A percentile compares a stretch with the other conserved stretches of the same genome.
phyloP scores from a whole-genome alignment of 768 basidiomycete species.

The Mycena crocata region DNA sequence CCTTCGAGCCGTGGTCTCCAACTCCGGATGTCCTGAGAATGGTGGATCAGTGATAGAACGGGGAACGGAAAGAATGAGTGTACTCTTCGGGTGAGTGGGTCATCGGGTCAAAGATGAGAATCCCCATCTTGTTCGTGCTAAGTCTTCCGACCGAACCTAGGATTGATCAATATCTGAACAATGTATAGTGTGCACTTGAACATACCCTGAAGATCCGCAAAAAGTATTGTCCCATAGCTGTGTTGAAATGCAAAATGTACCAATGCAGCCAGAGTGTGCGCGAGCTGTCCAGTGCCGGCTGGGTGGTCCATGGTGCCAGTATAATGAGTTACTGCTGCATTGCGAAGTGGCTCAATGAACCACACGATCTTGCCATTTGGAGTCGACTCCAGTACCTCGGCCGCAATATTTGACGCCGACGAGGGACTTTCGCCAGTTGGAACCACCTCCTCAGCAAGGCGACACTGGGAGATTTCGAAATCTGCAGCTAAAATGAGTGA shows the following conservation, averaged over 20 bases:
- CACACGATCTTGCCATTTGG: background rate
- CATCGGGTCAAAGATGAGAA: conserved; percentile 15
- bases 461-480: background rate
- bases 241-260: background rate
- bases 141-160: conserved; percentile 10
- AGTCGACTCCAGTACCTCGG: background rate
- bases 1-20: conserved; percentile 5
- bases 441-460: background rate
- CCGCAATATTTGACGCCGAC: background rate
- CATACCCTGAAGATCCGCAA: conserved; percentile 3
- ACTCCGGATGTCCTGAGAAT: conserved; percentile 4
- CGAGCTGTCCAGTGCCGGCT: conserved; percentile 2
- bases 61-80: background rate
- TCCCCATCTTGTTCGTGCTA: conserved; percentile 8
- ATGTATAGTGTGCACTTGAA: background rate
- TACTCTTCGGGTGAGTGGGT: conserved; percentile 12
- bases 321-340: background rate
- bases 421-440: background rate
- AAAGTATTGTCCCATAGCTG: background rate
- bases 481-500: background rate
- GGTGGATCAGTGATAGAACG: background rate
- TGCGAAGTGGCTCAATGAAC: conserved; percentile 9
- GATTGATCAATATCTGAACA: background rate
- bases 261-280: conserved; percentile 2
- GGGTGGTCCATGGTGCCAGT: conserved; percentile 6